phyloP scores from a whole-genome alignment of 2,329 filamentous ascomycete genomes.

The Colletotrichum sp. region DNA sequence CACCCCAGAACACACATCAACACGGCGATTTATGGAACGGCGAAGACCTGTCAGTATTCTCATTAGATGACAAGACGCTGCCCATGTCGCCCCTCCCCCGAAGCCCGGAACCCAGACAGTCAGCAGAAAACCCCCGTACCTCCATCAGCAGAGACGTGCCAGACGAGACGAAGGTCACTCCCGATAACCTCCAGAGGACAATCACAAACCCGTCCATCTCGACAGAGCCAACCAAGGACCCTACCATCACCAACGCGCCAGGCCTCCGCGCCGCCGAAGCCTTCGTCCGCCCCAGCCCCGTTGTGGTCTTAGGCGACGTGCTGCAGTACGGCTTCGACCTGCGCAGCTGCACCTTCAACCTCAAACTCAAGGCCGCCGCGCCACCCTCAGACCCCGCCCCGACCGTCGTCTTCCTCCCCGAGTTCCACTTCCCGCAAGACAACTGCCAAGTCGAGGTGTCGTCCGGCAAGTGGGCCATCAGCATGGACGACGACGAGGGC shows the following conservation, averaged over 20 bases:
- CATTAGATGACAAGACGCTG: slow-evolving; percentile 75
- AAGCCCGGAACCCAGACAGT: slow-evolving; percentile 37
- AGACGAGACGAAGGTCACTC: slow-evolving; percentile 68
- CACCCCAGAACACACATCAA: slow-evolving; percentile 76
- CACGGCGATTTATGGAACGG: slow-evolving; percentile 97
- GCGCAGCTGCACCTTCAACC: slow-evolving; percentile 75
- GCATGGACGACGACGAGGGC: slow-evolving; percentile 71
- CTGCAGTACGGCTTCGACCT: slow-evolving; percentile 82
- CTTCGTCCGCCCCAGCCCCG: slow-evolving; percentile 84
- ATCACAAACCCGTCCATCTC: slow-evolving; percentile 72
- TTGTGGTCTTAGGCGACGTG: slow-evolving; percentile 75
- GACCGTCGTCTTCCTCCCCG: slow-evolving; percentile 85
- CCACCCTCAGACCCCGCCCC: slow-evolving; percentile 65
- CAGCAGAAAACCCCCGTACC: not conserved
- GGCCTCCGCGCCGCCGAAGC: slow-evolving; percentile 93
- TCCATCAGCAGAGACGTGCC: slow-evolving; percentile 42
- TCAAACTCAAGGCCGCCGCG: slow-evolving; percentile 66
- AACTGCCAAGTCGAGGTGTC: slow-evolving; percentile 75
- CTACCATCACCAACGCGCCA: slow-evolving; percentile 65
- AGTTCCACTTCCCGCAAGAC: slow-evolving; percentile 87
- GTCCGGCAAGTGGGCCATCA: slow-evolving; percentile 90
- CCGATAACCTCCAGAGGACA: slow-evolving; percentile 75
- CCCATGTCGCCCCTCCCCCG: slow-evolving; percentile 56
- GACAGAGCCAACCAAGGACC: slow-evolving; percentile 56
- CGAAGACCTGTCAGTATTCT: slow-evolving; percentile 92